Base-by-base conservation (phyloP, 306 rosid species). In the Glycine tomentella region DNA sequence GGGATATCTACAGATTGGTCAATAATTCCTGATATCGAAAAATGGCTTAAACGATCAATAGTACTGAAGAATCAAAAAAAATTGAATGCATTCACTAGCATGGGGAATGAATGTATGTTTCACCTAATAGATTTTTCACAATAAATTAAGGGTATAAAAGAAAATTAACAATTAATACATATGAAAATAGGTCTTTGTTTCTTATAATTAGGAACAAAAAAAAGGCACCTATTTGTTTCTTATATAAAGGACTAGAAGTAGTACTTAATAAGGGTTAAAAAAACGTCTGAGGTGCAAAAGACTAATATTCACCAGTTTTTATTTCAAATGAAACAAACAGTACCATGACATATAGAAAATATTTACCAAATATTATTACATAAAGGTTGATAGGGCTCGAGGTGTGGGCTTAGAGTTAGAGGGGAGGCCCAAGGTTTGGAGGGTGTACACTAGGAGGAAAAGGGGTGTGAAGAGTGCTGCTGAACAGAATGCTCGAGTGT, bases 21-120 rank as follows among this genome's bases (percentile, higher is more conserved):
- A 77, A 95, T 71, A 36, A 63, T 81, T 86, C 99, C 99, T 72
- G 97, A 90, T 57, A 95, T n/a, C n/a, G n/a, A n/a, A n/a, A n/a
- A 55, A 51, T 51, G 16, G 56, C 6, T 13, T 51, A 51, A 51
- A 51, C 13, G 13, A 4, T 4, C 13, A 51, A 12, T 51, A 51
- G 7, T n/a, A n/a, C n/a, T n/a, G n/a, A n/a, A n/a, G n/a, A n/a
- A n/a, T n/a, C n/a, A n/a, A n/a, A n/a, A n/a, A n/a, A n/a, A n/a
- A 4, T 3, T 55, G 15, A 55, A 55, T 15, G 31, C 25, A 15
- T 55, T 4, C 25, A 17, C 15, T 53, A 4, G 61, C 61, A 55
- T 15, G 3, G 10, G 61, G 15, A 6, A 16, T 53, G 52, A 53
- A 2, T 14, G 20, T 20, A 20, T n/a, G 25, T 55, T 55, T 15